These are phyloP conservation scores for Saccharomyces hybrid DNA, from an alignment of 1,139 yeast species.

Conservation along the genomic window DNA sequence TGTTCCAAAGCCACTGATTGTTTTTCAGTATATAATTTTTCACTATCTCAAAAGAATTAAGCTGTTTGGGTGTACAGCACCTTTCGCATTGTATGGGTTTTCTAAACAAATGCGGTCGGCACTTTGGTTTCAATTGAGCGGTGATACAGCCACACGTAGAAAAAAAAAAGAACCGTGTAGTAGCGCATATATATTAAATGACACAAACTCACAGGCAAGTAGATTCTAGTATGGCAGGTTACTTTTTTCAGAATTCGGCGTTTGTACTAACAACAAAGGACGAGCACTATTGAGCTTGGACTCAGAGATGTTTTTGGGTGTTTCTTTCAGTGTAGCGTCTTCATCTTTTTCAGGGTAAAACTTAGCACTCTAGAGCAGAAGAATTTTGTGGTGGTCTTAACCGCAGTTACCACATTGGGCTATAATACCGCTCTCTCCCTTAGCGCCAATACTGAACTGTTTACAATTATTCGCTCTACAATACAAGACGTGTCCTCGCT, in stretches of 20 bases:
- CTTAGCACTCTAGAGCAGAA: not conserved
- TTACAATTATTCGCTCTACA: not conserved
- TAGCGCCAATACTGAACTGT: not conserved
- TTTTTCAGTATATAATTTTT: not conserved
- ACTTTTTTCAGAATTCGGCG: not conserved
- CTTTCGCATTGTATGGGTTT: not conserved
- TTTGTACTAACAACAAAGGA: not conserved
- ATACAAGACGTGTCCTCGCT: not conserved
- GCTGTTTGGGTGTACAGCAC: not conserved
- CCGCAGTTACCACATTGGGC: not conserved
- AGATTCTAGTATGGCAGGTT: not conserved
- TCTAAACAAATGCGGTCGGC: not conserved
- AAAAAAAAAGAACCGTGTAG: not conserved
- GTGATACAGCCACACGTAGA: not conserved
- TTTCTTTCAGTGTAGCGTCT: not conserved
- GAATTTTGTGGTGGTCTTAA: not conserved
- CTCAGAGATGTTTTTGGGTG: not conserved
- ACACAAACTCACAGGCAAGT: not conserved
- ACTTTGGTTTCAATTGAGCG: not conserved
- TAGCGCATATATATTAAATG: not conserved
- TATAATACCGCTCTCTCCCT: not conserved
- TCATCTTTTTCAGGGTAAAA: not conserved
- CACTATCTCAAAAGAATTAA: not conserved
- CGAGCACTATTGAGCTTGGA: not conserved
- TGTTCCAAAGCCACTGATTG: not conserved